phyloP scores from a whole-genome alignment of 768 basidiomycete genomes.

The Boletus insuetus region DNA sequence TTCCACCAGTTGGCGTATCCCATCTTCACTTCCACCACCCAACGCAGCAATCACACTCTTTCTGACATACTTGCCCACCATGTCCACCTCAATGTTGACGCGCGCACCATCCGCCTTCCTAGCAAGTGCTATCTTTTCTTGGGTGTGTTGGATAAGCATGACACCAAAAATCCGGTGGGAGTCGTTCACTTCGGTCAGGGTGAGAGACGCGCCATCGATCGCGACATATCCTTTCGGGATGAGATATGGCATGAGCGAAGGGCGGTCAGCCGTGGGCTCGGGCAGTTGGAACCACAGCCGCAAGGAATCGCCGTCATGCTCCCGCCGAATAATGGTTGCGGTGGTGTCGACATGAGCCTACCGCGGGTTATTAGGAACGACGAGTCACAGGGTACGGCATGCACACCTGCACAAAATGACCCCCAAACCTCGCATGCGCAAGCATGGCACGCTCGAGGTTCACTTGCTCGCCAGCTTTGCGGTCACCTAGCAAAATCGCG shows the following conservation, averaged over 20 bases:
- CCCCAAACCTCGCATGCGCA: slow-evolving; percentile 87
- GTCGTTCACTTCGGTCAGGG: slow-evolving; percentile 78
- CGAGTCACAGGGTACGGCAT: not conserved
- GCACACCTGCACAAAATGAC: slow-evolving; percentile 93
- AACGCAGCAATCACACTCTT: slow-evolving; percentile 76
- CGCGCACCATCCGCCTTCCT: slow-evolving; percentile 71
- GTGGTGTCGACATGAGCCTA: slow-evolving; percentile 95
- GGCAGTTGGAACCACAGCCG: slow-evolving; percentile 79
- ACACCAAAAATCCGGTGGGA: slow-evolving; percentile 65
- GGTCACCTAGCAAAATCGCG: slow-evolving; percentile 54
- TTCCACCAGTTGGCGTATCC: slow-evolving; percentile 50
- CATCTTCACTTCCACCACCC: slow-evolving; percentile 49
- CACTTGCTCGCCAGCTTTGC: slow-evolving; percentile 73
- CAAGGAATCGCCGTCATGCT: slow-evolving; percentile 83
- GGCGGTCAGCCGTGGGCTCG: slow-evolving; percentile 51
- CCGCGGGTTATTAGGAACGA: not conserved
- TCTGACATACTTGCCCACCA: slow-evolving; percentile 89
- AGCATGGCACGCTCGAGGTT: slow-evolving; percentile 97
- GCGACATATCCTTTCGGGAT: slow-evolving; percentile 94
- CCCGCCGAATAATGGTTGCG: slow-evolving; percentile 64
- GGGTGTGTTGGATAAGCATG: slow-evolving; percentile 96
- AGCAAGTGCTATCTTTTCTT: slow-evolving; percentile 79
- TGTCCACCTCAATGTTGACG: slow-evolving; percentile 95
- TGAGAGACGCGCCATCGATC: slow-evolving; percentile 92
- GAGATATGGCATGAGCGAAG: slow-evolving; percentile 74